Conservation (phyloP, 139 green algal species). For the Haematococcus sp. region DNA sequence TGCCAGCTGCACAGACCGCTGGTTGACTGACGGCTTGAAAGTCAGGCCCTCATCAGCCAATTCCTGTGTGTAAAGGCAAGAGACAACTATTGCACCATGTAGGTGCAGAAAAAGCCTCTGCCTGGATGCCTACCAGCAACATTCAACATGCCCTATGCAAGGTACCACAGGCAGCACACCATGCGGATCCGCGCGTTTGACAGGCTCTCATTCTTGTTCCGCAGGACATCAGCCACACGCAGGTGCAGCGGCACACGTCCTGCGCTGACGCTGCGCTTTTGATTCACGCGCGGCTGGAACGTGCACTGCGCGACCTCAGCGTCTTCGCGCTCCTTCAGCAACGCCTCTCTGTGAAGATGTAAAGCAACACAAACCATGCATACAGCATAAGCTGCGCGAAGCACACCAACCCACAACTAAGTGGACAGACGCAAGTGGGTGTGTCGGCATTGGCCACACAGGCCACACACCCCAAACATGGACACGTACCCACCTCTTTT, state of each 20-base stretch:
- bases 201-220: constrained; percentile 42
- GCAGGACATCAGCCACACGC: constrained; percentile 38
- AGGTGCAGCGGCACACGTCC: constrained; percentile 36
- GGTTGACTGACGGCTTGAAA: constrained; percentile 29
- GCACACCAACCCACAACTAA: no score
- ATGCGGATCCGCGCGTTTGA: constrained; percentile 24
- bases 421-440: no score
- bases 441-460: no score
- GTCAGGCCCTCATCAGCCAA: constrained; percentile 13
- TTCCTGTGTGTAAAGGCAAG: no score
- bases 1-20: constrained; percentile 15
- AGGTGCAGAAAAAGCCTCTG: no score
- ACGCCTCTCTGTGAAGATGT: constrained; percentile 21
- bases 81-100: no score
- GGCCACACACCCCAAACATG: no score
- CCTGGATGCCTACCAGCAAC: no score
- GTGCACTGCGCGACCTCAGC: constrained; percentile 27
- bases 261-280: not conserved
- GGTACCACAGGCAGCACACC: no score
- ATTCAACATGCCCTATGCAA: no score
- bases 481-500: constrained; percentile 18
- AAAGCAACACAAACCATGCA: no score
- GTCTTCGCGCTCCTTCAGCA: constrained; percentile 26
- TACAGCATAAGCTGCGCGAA: no score
- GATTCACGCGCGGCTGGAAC: constrained; percentile 27